phyloP scores from a whole-genome alignment of 2,329 filamentous ascomycete genomes.

The Diaporthe ampelina region DNA sequence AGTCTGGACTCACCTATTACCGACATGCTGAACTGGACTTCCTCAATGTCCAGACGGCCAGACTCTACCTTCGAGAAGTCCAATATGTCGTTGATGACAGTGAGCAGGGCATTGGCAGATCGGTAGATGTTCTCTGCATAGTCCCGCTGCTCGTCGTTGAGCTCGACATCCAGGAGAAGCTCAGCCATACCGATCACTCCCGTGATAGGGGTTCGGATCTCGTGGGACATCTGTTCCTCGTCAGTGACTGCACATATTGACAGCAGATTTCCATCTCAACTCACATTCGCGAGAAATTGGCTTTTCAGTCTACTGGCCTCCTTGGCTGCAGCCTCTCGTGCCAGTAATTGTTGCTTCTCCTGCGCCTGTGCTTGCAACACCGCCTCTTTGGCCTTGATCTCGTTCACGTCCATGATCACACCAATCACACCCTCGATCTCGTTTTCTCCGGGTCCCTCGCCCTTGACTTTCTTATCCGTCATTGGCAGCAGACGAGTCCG shows the following conservation, averaged over 20 bases:
- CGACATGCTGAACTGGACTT: slow-evolving; percentile 43
- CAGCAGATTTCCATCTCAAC: slow-evolving; percentile 30
- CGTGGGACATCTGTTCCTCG: slow-evolving; percentile 74
- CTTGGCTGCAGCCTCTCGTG: slow-evolving; percentile 83
- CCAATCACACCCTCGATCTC: slow-evolving; percentile 82
- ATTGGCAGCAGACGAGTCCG: slow-evolving; percentile 80
- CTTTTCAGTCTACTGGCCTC: slow-evolving; percentile 86
- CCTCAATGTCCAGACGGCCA: slow-evolving; percentile 69
- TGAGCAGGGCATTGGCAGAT: slow-evolving; percentile 69
- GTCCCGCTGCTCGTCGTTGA: slow-evolving; percentile 69
- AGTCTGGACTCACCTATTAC: slow-evolving; percentile 35
- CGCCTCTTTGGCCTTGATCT: slow-evolving; percentile 74
- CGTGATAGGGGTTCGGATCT: slow-evolving; percentile 76
- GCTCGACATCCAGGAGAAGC: slow-evolving; percentile 66
- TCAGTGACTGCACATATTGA: not conserved
- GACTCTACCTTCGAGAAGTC: slow-evolving; percentile 75
- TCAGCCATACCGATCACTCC: slow-evolving; percentile 70
- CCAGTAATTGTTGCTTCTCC: slow-evolving; percentile 78
- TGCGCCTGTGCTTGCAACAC: slow-evolving; percentile 74
- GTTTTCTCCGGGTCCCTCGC: slow-evolving; percentile 63
- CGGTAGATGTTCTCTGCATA: slow-evolving; percentile 70
- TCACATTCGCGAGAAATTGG: slow-evolving; percentile 79
- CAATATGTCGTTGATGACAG: slow-evolving; percentile 76
- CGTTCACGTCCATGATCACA: slow-evolving; percentile 85
- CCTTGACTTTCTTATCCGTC: slow-evolving; percentile 64